A percentile compares a stretch with the other conserved stretches of the same genome.
Conservation (phyloP, 345 rosid genomes). For the Salix dunnii region DNA sequence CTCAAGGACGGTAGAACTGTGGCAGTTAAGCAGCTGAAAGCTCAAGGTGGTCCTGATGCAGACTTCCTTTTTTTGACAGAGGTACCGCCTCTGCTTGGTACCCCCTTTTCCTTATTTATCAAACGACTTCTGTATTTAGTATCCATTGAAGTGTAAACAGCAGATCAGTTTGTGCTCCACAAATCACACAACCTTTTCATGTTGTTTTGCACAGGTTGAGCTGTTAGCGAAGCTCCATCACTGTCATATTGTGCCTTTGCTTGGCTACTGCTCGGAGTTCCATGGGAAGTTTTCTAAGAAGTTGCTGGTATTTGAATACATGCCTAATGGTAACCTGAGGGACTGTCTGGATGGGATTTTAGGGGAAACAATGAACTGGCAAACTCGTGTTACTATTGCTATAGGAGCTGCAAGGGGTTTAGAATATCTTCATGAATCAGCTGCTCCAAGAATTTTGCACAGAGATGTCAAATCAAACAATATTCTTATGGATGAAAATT, state of each 20-base stretch:
- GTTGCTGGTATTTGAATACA: constrained; percentile 79
- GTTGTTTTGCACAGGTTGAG: constrained; percentile 57
- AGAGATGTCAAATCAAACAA: constrained; percentile 95
- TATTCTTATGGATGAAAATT: constrained; percentile 76
- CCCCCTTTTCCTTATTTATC: not conserved
- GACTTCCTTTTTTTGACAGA: constrained; percentile 67
- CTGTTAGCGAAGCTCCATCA: constrained; percentile 84
- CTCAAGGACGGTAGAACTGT: constrained; percentile 76
- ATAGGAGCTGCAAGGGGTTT: constrained; percentile 97
- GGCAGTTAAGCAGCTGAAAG: constrained; percentile 73
- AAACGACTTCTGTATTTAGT: not conserved
- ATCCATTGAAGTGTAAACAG: not conserved
- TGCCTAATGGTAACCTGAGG: constrained; percentile 79
- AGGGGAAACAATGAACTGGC: constrained; percentile 76
- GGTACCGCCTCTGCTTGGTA: constrained; percentile 36
- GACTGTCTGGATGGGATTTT: constrained; percentile 67
- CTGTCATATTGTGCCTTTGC: constrained; percentile 86
- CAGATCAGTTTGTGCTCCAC: not conserved
- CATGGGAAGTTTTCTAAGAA: constrained; percentile 74
- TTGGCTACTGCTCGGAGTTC: constrained; percentile 83
- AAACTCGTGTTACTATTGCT: constrained; percentile 73
- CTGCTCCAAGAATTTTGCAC: constrained; percentile 95
- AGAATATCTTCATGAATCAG: constrained; percentile 98
- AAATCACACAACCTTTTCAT: not conserved
- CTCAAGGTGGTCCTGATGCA: constrained; percentile 59